Percentiles rank a stretch among this genome's conserved stretches.
These are phyloP conservation scores for Salix arbutifolia DNA, from an alignment of 345 rosid genomes.

Conservation along the genomic window DNA sequence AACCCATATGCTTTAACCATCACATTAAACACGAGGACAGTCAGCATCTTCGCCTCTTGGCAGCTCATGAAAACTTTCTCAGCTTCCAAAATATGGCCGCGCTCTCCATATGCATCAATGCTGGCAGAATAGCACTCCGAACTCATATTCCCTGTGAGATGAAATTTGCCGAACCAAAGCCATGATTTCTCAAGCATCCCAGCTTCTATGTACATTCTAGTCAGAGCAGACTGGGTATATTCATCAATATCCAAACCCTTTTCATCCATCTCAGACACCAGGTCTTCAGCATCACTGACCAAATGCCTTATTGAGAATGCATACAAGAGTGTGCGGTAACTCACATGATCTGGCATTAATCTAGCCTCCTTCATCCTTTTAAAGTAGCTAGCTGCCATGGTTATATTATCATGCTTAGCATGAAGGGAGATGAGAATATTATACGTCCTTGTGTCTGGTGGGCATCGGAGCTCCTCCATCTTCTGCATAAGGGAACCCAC, in stretches of 20 bases:
- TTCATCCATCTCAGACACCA: conserved; percentile 62
- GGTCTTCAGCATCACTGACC: conserved; percentile 72
- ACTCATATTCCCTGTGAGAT: conserved; percentile 57
- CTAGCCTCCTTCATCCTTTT: conserved; percentile 57
- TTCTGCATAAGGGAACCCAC: conserved; percentile 56
- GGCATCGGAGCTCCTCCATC: conserved; percentile 69
- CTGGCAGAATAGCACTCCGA: conserved; percentile 77
- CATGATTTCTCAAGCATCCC: conserved; percentile 74
- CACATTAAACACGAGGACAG: conserved; percentile 69
- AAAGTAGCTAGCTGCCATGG: conserved; percentile 49
- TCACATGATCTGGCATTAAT: conserved; percentile 74
- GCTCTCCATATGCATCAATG: conserved; percentile 79
- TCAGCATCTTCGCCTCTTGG: conserved; percentile 47
- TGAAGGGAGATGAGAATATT: conserved; percentile 79
- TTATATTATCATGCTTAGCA: conserved; percentile 58
- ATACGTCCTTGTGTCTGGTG: conserved; percentile 79
- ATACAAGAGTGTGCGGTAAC: conserved; percentile 75
- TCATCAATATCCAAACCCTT: conserved; percentile 70
- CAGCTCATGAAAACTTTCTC: conserved; percentile 60
- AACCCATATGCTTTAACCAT: conserved; percentile 89
- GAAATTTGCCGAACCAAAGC: conserved; percentile 80
- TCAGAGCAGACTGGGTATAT: conserved; percentile 79
- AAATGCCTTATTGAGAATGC: conserved; percentile 74
- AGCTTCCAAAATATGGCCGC: conserved; percentile 56
- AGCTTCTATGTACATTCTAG: conserved; percentile 77